Base-by-base conservation (phyloP, 768 basidiomycete species). In the Rhodotorula graminis region DNA sequence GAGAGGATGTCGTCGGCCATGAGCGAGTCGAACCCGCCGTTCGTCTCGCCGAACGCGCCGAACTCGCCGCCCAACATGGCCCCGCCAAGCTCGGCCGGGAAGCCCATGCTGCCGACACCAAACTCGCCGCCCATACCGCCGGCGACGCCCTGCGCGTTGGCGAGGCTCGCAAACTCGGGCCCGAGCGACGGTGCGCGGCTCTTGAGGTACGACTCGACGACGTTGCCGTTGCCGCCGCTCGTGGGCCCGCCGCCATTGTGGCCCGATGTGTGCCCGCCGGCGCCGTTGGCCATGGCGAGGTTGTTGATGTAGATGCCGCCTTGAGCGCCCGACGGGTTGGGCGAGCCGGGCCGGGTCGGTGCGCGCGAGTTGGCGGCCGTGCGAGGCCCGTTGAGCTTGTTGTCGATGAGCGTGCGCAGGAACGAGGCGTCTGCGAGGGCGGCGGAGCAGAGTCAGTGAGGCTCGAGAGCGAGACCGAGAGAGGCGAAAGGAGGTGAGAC, bases 401-500 rank as follows among this genome's bases (percentile, higher is more conserved):
- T 76, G 46, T 76, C 74, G 63, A 76, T 70, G 33, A 76, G 65
- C 23, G 62, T 69, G 16, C 74, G 71, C 25, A 76, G 71, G 71
- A 76, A 76, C 1, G 71, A 72, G 27, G 67, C 74, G 58, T 75
- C 74, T 75, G 60, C 5, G 10, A 18, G 16, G 1, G 8, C 23
- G 1, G 50, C 4, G 21, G 29, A 21, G 37, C 27, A n/a, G 23
- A 16, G 25, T 33, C 33, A 33, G 67, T 40, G n/a, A n/a, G n/a
- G n/a, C n/a, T n/a, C n/a, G 9, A 40, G 23, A 8, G 6, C 10
- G 53, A 23, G 25, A 57, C 29, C 10, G 12, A 4, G 11, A 6
- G 1, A 0, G 5, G 23, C 2, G 40, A 3, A 29, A 7, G 25
- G 16, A 29, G 25, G 86, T 5, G 90, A 89, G 88, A 84, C 78